phyloP scores from a whole-genome alignment of 2,329 filamentous ascomycete species.

The Pyricularia pennisetigena region DNA sequence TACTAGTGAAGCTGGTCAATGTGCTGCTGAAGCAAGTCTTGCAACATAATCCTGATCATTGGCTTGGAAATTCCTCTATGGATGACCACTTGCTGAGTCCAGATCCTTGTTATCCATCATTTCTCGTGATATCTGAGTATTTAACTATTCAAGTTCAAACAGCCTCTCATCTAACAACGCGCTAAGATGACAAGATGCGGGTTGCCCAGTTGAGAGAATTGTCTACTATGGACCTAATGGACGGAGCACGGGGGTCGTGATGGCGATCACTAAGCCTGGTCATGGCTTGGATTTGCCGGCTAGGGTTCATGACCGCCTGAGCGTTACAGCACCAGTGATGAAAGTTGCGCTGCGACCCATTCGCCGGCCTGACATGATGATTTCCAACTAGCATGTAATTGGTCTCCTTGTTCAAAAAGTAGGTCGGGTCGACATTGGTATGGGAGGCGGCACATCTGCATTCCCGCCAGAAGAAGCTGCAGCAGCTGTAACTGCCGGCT shows the following conservation, averaged over 20 bases:
- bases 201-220: not conserved
- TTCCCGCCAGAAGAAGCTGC: not conserved
- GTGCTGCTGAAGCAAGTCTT: not conserved
- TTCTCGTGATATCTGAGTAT: not conserved
- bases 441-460: conserved; percentile 33
- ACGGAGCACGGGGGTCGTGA: not conserved
- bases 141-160: not conserved
- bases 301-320: not conserved
- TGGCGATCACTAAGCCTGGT: not conserved
- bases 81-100: not conserved
- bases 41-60: not conserved
- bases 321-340: not conserved
- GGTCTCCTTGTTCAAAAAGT: conserved; percentile 23
- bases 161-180: not conserved
- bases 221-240: not conserved
- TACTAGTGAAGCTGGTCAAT: not conserved
- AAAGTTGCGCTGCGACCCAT: not conserved
- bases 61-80: not conserved
- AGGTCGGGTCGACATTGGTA: conserved; percentile 42
- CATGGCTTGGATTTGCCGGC: not conserved
- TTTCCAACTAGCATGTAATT: not conserved
- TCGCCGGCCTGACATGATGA: not conserved
- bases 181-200: not conserved
- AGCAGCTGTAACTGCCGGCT: conserved; percentile 24
- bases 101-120: not conserved